phyloP scores from a whole-genome alignment of 495 filamentous ascomycete genomes.

The Penicillium malachiteum region DNA sequence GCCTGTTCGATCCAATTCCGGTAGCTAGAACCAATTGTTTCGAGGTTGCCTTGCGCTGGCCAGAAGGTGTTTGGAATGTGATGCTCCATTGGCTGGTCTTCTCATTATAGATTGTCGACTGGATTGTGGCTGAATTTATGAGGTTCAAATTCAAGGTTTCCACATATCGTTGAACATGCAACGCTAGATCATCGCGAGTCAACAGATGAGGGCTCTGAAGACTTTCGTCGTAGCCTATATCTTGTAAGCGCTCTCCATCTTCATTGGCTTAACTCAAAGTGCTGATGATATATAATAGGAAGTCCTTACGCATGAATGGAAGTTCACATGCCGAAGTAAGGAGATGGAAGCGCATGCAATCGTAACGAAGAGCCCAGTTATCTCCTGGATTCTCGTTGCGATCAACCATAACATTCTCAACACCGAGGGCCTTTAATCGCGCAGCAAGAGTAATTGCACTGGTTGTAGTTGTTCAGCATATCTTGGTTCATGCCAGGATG shows the following conservation, averaged over 20 bases:
- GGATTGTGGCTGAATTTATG: conserved; percentile 26
- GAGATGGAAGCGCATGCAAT: conserved; percentile 36
- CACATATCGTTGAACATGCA: conserved; percentile 32
- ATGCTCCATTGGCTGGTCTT: conserved; percentile 29
- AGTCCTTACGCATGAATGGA: conserved; percentile 18
- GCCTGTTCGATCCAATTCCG: conserved; percentile 31
- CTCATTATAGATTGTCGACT: conserved; percentile 26
- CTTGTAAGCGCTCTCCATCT: too few species aligned
- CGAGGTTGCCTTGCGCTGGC: conserved; percentile 10
- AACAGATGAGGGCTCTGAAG: conserved; percentile 33
- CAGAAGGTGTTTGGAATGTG: conserved; percentile 16
- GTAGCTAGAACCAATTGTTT: conserved; percentile 32
- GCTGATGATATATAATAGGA: neutral
- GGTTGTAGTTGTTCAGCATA: neutral
- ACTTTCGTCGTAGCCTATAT: conserved; percentile 17
- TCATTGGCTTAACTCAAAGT: too few species aligned
- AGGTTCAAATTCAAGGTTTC: conserved; percentile 37
- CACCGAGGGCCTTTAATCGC: conserved; percentile 33
- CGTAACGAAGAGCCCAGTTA: conserved; percentile 38
- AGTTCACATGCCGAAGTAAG: conserved; percentile 21
- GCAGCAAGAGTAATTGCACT: conserved; percentile 33
- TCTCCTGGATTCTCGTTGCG: conserved; percentile 30
- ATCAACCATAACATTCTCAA: conserved; percentile 34
- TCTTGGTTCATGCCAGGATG: too few species aligned
- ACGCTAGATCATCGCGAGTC: conserved; percentile 34